Evolutionary conservation across 805 yeast species (phyloP).

Genomic region (Saccharomycopsis sp.): DNA sequence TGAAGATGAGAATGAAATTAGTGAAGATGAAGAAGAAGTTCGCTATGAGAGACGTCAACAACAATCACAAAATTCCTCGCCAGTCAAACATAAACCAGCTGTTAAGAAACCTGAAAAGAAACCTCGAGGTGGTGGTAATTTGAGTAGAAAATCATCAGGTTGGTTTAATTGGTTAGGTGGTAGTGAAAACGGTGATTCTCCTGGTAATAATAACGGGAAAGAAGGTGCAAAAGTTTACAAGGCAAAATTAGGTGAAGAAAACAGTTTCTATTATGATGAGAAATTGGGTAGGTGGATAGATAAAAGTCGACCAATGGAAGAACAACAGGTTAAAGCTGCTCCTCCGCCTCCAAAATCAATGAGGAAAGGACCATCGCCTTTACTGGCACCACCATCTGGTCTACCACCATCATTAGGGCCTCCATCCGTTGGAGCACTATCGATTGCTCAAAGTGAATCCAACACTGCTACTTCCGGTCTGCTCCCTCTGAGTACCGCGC

Average conservation of each 20-base stretch:
- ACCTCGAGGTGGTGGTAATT: neutral
- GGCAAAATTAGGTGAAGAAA: slow-evolving; percentile 82
- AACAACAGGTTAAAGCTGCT: slow-evolving; percentile 44
- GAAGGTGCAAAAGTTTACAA: slow-evolving; percentile 69
- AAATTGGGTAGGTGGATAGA: slow-evolving; percentile 83
- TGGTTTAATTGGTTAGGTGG: slow-evolving; percentile 59
- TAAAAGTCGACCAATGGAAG: slow-evolving; percentile 58
- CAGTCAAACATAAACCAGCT: neutral
- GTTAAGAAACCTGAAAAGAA: neutral
- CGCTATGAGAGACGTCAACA: slow-evolving; percentile 1
- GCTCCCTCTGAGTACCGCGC: too few species aligned
- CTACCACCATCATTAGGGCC: neutral
- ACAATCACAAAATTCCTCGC: neutral
- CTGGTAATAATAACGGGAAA: too few species aligned
- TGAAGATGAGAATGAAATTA: slow-evolving; percentile 16
- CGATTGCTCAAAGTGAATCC: neutral
- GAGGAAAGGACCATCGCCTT: slow-evolving; percentile 29
- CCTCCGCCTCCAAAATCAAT: slow-evolving; percentile 70
- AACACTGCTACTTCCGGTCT: neutral
- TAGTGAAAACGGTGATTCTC: slow-evolving; percentile 33
- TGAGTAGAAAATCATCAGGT: neutral
- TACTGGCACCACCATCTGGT: slow-evolving; percentile 19
- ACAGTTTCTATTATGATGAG: slow-evolving; percentile 72
- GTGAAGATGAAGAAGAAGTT: slow-evolving; percentile 20
- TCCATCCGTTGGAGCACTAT: neutral